Conservation (phyloP, 768 basidiomycete genomes). For the Naematelia encephala region DNA sequence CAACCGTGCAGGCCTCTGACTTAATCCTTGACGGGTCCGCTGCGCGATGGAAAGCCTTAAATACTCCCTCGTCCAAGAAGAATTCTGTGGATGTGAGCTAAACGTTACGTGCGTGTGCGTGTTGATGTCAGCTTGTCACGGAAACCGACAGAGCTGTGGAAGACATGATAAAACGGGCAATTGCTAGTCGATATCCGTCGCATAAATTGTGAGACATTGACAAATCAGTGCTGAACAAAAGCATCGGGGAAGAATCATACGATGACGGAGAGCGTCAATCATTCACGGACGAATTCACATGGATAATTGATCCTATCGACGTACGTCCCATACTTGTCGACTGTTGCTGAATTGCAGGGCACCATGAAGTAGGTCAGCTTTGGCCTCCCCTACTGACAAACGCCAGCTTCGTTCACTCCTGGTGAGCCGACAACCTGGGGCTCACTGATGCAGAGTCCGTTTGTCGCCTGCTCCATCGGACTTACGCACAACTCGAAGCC, state of each 20-base stretch:
- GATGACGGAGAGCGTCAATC: slow-evolving; percentile 63
- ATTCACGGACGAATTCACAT: slow-evolving; percentile 82
- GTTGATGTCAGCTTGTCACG: slow-evolving; percentile 63
- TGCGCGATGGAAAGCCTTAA: slow-evolving; percentile 55
- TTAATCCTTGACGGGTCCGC: slow-evolving; percentile 63
- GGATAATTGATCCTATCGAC: slow-evolving; percentile 87
- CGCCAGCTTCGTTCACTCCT: slow-evolving; percentile 43
- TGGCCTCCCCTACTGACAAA: slow-evolving; percentile 6
- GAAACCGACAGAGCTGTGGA: slow-evolving; percentile 92
- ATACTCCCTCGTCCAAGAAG: slow-evolving; percentile 72
- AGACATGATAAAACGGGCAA: slow-evolving; percentile 69
- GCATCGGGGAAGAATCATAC: slow-evolving; percentile 90
- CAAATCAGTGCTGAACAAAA: slow-evolving; percentile 41
- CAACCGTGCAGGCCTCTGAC: slow-evolving; percentile 17
- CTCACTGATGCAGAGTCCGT: slow-evolving; percentile 56
- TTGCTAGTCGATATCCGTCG: slow-evolving; percentile 64
- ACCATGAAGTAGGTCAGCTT: slow-evolving; percentile 33
- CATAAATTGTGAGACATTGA: slow-evolving; percentile 70
- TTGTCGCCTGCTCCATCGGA: slow-evolving; percentile 84
- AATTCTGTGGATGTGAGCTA: slow-evolving; percentile 70
- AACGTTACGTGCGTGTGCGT: neutral
- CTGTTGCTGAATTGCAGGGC: slow-evolving; percentile 14
- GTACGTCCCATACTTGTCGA: slow-evolving; percentile 45
- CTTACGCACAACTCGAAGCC: slow-evolving; percentile 75
- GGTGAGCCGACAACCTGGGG: slow-evolving; percentile 44